phyloP scores from a whole-genome alignment of 768 basidiomycete genomes.

The Pulveroboletus sp. region DNA sequence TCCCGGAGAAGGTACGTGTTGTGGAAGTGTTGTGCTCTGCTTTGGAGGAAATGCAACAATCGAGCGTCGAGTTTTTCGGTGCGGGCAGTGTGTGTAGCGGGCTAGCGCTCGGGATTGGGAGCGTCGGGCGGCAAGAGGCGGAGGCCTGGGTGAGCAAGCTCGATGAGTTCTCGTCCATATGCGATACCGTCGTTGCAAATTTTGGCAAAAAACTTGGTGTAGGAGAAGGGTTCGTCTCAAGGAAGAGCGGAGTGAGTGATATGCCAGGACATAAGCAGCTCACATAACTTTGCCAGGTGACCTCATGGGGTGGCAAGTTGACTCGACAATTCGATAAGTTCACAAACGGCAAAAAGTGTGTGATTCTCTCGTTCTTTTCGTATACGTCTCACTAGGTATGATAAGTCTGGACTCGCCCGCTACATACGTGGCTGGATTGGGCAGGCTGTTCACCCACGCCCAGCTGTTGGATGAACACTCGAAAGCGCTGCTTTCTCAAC shows the following conservation, averaged over 20 bases:
- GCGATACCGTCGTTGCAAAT: conserved; percentile 74
- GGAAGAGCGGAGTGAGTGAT: conserved; percentile 63
- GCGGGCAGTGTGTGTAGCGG: conserved; percentile 76
- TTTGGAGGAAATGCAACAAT: conserved; percentile 70
- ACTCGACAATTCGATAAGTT: conserved; percentile 77
- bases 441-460: conserved; percentile 64
- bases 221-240: conserved; percentile 80
- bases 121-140: conserved; percentile 71
- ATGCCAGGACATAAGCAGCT: conserved; percentile 3
- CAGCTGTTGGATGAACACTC: conserved; percentile 89
- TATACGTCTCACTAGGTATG: conserved; percentile 9
- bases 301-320: conserved; percentile 69
- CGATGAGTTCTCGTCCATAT: conserved; percentile 75
- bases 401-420: conserved; percentile 83
- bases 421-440: conserved; percentile 73
- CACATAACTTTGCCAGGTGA: conserved; percentile 36
- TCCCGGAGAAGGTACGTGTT: conserved; percentile 83
- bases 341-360: conserved; percentile 87
- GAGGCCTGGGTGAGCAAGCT: conserved; percentile 74
- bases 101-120: conserved; percentile 69
- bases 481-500: conserved; percentile 61
- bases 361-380: conserved; percentile 9
- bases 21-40: conserved; percentile 76
- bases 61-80: conserved; percentile 71
- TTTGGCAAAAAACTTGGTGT: conserved; percentile 87